Conservation (phyloP, 768 basidiomycete genomes). For the Calocybe indica region DNA sequence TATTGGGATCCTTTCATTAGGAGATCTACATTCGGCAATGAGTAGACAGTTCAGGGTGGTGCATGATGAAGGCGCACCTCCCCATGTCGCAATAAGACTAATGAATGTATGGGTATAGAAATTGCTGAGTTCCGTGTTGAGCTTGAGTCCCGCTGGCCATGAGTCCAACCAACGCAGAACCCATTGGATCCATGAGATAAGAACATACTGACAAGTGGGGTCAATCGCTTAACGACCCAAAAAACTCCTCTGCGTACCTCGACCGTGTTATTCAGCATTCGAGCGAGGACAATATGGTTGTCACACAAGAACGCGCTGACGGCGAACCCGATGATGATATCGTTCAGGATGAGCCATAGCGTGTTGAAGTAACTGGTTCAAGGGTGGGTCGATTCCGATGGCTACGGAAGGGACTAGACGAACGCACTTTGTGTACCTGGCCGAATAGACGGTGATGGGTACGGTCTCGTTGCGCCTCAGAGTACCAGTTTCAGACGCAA, state of each 20-base stretch:
- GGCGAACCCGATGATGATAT: slow-evolving; percentile 77
- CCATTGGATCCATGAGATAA: slow-evolving; percentile 43
- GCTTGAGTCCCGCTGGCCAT: slow-evolving; percentile 95
- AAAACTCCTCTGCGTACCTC: slow-evolving; percentile 27
- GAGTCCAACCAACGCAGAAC: slow-evolving; percentile 81
- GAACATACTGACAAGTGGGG: slow-evolving; percentile 21
- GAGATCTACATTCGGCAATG: slow-evolving; percentile 12
- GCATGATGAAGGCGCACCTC: slow-evolving; percentile 41
- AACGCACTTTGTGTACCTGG: slow-evolving; percentile 63
- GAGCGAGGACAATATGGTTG: slow-evolving; percentile 46
- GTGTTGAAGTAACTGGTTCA: slow-evolving; percentile 76
- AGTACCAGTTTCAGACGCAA: slow-evolving; percentile 34
- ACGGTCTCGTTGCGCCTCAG: slow-evolving; percentile 29
- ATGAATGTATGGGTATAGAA: slow-evolving; percentile 77
- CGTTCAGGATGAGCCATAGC: slow-evolving; percentile 88
- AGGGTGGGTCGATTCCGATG: background rate
- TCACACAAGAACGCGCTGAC: slow-evolving; percentile 67
- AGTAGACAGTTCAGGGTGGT: background rate
- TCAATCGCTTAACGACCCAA: background rate
- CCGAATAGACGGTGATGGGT: slow-evolving; percentile 37
- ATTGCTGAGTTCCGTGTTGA: slow-evolving; percentile 89
- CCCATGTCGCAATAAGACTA: slow-evolving; percentile 63
- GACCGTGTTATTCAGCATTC: slow-evolving; percentile 24
- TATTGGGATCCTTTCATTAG: slow-evolving; percentile 20
- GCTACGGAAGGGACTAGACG: background rate